These are phyloP conservation scores for Aspergillus homomorphus DNA, from an alignment of 495 filamentous ascomycete species.

Conservation along the genomic window DNA sequence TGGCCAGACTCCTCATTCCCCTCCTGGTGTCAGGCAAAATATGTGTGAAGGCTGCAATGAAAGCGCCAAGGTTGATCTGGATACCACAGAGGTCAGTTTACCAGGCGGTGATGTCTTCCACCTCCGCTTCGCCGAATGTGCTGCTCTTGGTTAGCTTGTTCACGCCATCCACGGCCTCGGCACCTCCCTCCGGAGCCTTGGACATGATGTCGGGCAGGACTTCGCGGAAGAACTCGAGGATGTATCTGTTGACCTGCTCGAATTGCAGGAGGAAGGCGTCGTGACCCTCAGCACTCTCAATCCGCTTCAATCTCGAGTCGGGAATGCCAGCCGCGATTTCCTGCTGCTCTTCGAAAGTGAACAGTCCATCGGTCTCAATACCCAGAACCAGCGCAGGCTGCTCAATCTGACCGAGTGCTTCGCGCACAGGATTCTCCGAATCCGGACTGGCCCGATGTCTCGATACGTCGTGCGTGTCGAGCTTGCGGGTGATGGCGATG, in stretches of 20 bases:
- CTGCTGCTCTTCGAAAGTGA: conserved; percentile 94
- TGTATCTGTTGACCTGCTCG: conserved; percentile 88
- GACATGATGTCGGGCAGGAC: conserved; percentile 84
- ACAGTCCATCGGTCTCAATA: conserved; percentile 91
- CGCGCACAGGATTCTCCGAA: conserved; percentile 53
- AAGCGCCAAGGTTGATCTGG: conserved; percentile 19
- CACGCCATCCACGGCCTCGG: conserved; percentile 33
- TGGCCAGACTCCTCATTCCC: conserved; percentile 7
- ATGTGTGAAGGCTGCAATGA: conserved; percentile 35
- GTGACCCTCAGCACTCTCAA: conserved; percentile 91
- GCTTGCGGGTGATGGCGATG: conserved; percentile 96
- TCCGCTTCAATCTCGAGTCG: conserved; percentile 71
- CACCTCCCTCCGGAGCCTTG: conserved; percentile 47
- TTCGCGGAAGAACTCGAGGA: conserved; percentile 79
- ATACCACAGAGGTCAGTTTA: conserved; percentile 38
- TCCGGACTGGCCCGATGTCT: conserved; percentile 54
- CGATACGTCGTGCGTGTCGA: conserved; percentile 96
- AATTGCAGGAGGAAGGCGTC: conserved; percentile 97
- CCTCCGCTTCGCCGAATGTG: conserved; percentile 91
- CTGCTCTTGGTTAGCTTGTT: conserved; percentile 67
- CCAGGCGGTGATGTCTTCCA: conserved; percentile 97
- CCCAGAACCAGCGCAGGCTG: conserved; percentile 89
- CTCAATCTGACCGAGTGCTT: conserved; percentile 75
- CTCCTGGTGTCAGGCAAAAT: conserved; percentile 2
- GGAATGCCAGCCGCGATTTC: conserved; percentile 83